Percentiles rank a stretch among this genome's conserved stretches.
These are phyloP conservation scores for Apiotrichum mycotoxinovorans DNA, from an alignment of 1,284 basidiomycete genomes.

Conservation along the genomic window DNA sequence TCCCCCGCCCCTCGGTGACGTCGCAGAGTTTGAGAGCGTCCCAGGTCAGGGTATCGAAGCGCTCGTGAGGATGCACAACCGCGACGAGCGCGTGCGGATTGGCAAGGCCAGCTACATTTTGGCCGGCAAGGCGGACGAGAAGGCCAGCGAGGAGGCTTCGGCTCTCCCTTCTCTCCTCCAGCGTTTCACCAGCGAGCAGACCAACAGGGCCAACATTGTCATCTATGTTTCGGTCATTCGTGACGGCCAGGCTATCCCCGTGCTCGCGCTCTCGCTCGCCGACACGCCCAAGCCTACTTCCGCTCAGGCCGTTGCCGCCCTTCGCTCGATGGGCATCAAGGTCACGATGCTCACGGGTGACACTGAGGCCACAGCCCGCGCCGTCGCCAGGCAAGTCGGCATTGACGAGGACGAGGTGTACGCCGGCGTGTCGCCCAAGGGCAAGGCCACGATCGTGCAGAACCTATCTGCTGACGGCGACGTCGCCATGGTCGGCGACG, in stretches of 20 bases:
- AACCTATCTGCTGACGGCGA: conserved; percentile 64
- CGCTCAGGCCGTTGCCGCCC: conserved; percentile 69
- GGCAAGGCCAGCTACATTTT: conserved; percentile 69
- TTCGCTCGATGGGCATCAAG: conserved; percentile 81
- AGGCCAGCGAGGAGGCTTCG: conserved; percentile 28
- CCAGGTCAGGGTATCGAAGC: conserved; percentile 87
- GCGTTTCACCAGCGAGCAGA: conserved; percentile 65
- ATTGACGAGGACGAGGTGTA: conserved; percentile 75
- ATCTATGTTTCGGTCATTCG: conserved; percentile 69
- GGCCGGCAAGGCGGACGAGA: conserved; percentile 26
- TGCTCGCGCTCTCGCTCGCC: conserved; percentile 71
- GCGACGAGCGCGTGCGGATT: conserved; percentile 57
- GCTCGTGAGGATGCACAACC: conserved; percentile 54
- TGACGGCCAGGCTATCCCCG: conserved; percentile 52
- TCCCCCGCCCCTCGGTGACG: conserved; percentile 52
- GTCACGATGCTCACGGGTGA: conserved; percentile 92
- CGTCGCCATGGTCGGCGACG: conserved; percentile 97
- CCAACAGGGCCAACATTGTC: conserved; percentile 69
- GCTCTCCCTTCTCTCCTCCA: conserved; percentile 59
- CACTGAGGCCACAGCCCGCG: conserved; percentile 71
- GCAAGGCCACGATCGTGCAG: conserved; percentile 76
- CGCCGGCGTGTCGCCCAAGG: conserved; percentile 86
- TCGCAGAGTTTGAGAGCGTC: conserved; percentile 69
- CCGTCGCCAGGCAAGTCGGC: conserved; percentile 81
- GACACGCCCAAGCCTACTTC: conserved; percentile 82